A percentile compares a stretch with the other conserved stretches of the same genome.
Conservation (phyloP, 78 protist species). For the Pigoraptor vietnamica region DNA sequence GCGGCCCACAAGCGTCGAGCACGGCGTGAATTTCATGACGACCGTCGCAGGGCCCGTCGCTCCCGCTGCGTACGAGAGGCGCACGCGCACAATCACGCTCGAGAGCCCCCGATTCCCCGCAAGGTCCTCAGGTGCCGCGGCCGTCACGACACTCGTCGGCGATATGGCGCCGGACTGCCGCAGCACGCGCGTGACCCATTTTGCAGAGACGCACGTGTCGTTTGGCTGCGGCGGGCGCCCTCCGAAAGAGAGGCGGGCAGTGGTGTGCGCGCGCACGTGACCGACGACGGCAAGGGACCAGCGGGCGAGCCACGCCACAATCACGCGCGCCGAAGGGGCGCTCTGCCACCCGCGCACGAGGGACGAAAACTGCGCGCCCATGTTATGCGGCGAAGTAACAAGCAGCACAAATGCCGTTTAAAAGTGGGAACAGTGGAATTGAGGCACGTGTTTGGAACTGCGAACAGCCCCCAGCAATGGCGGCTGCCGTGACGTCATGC, state of each 20-base stretch:
- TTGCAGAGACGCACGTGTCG: not conserved
- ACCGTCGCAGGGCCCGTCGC: not conserved
- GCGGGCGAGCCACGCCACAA: too few relatives aligned
- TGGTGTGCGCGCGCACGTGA: not conserved
- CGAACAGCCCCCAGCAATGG: too few relatives aligned
- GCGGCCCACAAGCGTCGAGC: not conserved
- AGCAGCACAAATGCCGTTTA: too few relatives aligned
- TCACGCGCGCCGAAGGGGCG: too few relatives aligned
- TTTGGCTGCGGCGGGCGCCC: not conserved
- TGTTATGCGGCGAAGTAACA: too few relatives aligned
- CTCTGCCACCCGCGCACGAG: too few relatives aligned
- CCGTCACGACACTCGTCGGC: not conserved
- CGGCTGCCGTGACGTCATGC: too few relatives aligned
- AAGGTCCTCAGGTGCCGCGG: not conserved
- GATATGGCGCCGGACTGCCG: not conserved
- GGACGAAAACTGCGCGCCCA: too few relatives aligned
- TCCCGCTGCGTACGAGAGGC: not conserved
- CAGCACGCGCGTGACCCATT: not conserved
- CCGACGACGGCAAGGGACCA: not conserved
- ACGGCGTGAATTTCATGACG: not conserved
- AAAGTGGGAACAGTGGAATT: too few relatives aligned
- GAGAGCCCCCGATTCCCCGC: not conserved
- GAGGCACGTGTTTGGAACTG: too few relatives aligned
- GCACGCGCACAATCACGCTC: not conserved
- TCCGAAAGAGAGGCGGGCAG: not conserved